Conservation (phyloP, 2,329 filamentous ascomycete species). For the Penicillium digitatum region DNA sequence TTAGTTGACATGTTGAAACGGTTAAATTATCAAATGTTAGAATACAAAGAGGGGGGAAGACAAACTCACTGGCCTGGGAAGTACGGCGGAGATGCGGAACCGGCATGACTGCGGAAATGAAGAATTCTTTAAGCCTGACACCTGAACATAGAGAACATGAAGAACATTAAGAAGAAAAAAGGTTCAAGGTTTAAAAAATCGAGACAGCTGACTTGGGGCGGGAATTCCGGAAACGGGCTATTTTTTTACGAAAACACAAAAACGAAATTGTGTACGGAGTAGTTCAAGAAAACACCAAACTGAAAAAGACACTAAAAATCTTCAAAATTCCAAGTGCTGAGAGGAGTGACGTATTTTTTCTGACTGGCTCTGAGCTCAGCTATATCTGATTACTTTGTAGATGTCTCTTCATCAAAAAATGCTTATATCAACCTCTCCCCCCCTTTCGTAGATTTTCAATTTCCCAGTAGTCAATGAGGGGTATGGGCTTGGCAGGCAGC, state of each 20-base stretch:
- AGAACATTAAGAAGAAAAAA: not conserved
- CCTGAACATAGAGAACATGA: not conserved
- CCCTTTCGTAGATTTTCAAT: too few species aligned
- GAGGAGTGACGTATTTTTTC: constrained; percentile 19
- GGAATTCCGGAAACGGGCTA: constrained; percentile 1
- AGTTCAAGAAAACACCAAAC: not conserved
- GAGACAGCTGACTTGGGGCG: not conserved
- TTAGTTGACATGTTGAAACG: constrained; percentile 26
- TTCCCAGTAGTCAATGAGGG: constrained; percentile 22
- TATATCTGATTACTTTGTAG: too few species aligned
- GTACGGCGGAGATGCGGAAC: constrained; percentile 37
- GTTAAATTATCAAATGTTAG: not conserved
- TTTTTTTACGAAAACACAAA: not conserved
- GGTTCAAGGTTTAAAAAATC: not conserved
- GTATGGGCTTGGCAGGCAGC: constrained; percentile 21
- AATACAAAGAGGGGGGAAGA: too few species aligned
- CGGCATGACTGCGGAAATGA: constrained; percentile 31
- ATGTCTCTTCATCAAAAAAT: too few species aligned
- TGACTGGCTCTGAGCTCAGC: too few species aligned
- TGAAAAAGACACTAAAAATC: not conserved
- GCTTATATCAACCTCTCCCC: not conserved
- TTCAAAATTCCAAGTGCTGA: too few species aligned
- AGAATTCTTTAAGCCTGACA: not conserved
- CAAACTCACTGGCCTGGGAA: constrained; percentile 37
- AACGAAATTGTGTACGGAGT: not conserved